These are phyloP conservation scores for Erodium texanum DNA, from an alignment of 441 rosid species.

Conservation along the genomic window DNA sequence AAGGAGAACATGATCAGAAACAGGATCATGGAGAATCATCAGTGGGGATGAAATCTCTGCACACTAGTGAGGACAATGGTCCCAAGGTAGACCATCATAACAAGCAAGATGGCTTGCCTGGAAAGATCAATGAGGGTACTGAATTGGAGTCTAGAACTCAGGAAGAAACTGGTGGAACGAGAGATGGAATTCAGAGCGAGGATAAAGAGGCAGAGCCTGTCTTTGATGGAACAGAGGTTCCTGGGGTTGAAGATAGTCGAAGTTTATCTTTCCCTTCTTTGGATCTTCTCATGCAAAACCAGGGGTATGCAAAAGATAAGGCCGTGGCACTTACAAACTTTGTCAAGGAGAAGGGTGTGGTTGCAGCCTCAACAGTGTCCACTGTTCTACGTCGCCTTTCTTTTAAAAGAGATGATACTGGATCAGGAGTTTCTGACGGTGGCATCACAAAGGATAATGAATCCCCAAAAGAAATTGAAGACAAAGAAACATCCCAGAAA, in stretches of 20 bases:
- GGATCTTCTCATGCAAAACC: slow-evolving; percentile 26
- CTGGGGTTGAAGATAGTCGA: slow-evolving; percentile 33
- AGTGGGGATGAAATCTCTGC: slow-evolving; percentile 1
- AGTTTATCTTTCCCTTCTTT: slow-evolving; percentile 26
- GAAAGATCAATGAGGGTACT: slow-evolving; percentile 18
- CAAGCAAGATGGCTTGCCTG: slow-evolving; percentile 18
- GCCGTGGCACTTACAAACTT: slow-evolving; percentile 52
- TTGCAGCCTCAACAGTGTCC: slow-evolving; percentile 53
- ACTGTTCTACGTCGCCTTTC: slow-evolving; percentile 49
- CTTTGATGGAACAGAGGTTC: slow-evolving; percentile 45
- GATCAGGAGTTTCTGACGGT: slow-evolving; percentile 16
- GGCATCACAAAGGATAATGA: slow-evolving; percentile 25
- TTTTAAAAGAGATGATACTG: slow-evolving; percentile 30
- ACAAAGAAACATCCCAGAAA: slow-evolving; percentile 28
- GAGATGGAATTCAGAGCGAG: slow-evolving; percentile 22
- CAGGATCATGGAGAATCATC: slow-evolving; percentile 1
- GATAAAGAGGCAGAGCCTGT: slow-evolving; percentile 35
- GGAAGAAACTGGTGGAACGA: slow-evolving; percentile 24
- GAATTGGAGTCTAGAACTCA: slow-evolving; percentile 1
- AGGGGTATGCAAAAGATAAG: slow-evolving; percentile 38
- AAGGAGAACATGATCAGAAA: slow-evolving; percentile 10
- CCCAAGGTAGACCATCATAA: slow-evolving; percentile 16
- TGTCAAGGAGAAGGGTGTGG: slow-evolving; percentile 53
- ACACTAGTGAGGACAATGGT: slow-evolving; percentile 5
- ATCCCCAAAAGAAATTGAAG: slow-evolving; percentile 29